Evolutionary conservation across 768 basidiomycete species (phyloP).

Genomic region (Serendipita sp.): DNA sequence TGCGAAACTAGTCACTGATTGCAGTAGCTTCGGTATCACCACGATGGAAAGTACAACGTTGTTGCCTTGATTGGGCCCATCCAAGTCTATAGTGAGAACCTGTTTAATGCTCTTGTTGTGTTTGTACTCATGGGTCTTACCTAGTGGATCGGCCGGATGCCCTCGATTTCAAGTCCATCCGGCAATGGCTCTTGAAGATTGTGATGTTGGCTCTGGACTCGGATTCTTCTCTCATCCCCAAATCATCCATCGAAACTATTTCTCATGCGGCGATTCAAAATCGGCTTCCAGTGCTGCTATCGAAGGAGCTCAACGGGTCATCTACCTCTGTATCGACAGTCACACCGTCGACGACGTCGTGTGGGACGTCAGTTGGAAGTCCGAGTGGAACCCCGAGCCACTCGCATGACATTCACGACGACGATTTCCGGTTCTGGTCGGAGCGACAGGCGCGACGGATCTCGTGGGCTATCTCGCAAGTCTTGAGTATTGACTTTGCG

Average conservation of each 20-base stretch:
- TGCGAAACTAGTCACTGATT: not conserved
- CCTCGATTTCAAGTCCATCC: slow-evolving; percentile 50
- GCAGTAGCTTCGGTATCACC: slow-evolving; percentile 69
- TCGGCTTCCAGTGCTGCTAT: not conserved
- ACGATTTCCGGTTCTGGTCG: slow-evolving; percentile 93
- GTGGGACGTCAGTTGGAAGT: not conserved
- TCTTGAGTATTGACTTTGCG: slow-evolving; percentile 79
- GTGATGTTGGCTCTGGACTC: slow-evolving; percentile 79
- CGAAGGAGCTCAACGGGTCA: not conserved
- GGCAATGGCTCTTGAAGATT: slow-evolving; percentile 50
- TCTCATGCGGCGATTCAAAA: slow-evolving; percentile 11
- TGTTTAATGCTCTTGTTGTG: too few relatives aligned
- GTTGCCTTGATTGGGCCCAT: slow-evolving; percentile 73
- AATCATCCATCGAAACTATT: slow-evolving; percentile 22
- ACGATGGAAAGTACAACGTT: slow-evolving; percentile 95
- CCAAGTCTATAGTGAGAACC: slow-evolving; percentile 72
- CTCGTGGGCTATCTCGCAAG: slow-evolving; percentile 56
- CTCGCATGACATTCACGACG: slow-evolving; percentile 19
- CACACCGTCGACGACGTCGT: not conserved
- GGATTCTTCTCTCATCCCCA: slow-evolving; percentile 66
- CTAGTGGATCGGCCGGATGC: slow-evolving; percentile 54
- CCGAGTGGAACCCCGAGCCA: not conserved
- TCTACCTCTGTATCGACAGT: not conserved
- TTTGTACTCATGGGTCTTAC: not conserved
- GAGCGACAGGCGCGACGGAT: slow-evolving; percentile 83